These are phyloP conservation scores for Sonneratia caseolaris DNA, from an alignment of 345 rosid genomes.

Conservation along the genomic window DNA sequence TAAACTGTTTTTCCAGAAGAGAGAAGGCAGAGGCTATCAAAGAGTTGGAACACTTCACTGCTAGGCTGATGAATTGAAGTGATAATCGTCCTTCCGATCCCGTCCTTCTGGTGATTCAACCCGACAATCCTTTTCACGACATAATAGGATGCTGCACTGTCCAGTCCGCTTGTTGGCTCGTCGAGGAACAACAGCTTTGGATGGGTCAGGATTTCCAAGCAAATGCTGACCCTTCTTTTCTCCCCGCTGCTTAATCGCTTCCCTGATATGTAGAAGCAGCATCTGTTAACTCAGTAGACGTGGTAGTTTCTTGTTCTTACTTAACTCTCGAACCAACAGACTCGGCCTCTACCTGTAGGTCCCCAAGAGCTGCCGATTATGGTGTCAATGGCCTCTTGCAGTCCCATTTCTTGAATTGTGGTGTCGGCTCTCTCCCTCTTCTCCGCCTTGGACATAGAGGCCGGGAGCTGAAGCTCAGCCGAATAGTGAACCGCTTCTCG, in stretches of 20 bases:
- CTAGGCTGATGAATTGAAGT: constrained; percentile 43
- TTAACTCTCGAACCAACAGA: too few relatives aligned
- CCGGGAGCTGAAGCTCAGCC: constrained; percentile 2
- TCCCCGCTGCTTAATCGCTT: background rate
- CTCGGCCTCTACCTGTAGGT: background rate
- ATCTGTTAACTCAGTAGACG: too few relatives aligned
- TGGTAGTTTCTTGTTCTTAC: too few relatives aligned
- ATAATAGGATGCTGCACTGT: constrained; percentile 38
- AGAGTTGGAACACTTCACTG: constrained; percentile 26
- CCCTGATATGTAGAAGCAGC: background rate
- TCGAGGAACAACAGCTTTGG: constrained; percentile 42
- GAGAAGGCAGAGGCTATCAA: constrained; percentile 32
- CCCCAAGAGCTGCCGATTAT: background rate
- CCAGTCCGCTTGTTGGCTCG: constrained; percentile 42
- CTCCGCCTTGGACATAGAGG: background rate
- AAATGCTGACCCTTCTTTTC: constrained; percentile 14
- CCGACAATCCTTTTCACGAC: constrained; percentile 24
- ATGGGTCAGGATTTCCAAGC: constrained; percentile 35
- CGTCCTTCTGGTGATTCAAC: constrained; percentile 14
- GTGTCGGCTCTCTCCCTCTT: background rate
- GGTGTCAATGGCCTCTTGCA: background rate
- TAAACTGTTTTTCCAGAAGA: constrained; percentile 35
- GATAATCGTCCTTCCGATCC: constrained; percentile 21
- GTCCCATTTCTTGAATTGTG: constrained; percentile 2
- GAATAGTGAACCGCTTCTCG: constrained; percentile 2